These are phyloP conservation scores for Penicillium riverlandense DNA, from an alignment of 495 filamentous ascomycete genomes.

Conservation along the genomic window DNA sequence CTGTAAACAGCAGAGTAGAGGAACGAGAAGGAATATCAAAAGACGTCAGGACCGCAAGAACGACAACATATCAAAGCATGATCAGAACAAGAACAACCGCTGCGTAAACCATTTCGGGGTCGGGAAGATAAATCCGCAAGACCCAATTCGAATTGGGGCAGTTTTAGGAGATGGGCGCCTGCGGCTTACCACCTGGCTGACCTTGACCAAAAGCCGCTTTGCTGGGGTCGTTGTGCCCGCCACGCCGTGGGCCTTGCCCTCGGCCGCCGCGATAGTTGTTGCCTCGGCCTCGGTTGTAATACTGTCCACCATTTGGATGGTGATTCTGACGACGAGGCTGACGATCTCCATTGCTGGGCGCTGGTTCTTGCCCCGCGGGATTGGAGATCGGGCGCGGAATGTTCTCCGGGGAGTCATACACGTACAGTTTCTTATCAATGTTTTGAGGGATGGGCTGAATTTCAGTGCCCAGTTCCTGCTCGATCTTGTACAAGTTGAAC, in stretches of 20 bases:
- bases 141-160: too few species aligned
- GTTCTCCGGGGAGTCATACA: conserved; percentile 91
- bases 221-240: conserved; percentile 24
- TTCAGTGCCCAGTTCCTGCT: conserved; percentile 93
- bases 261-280: conserved; percentile 36
- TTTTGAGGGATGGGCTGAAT: conserved; percentile 89
- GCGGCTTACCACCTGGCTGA: conserved; percentile 25
- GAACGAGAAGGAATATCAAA: conserved; percentile 1
- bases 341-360: conserved; percentile 20
- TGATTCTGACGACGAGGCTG: conserved; percentile 31
- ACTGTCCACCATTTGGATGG: conserved; percentile 30
- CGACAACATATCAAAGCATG: neutral
- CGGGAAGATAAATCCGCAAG: too few species aligned
- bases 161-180: conserved; percentile 21
- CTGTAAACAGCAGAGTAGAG: conserved; percentile 1
- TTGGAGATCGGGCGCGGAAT: conserved; percentile 75
- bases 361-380: conserved; percentile 22
- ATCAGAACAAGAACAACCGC: neutral
- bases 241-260: conserved; percentile 40
- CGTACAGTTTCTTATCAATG: conserved; percentile 97
- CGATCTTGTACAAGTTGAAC: conserved; percentile 98
- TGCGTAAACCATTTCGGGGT: conserved; percentile 1
- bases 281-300: conserved; percentile 32
- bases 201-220: conserved; percentile 19
- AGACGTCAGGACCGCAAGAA: neutral